Evolutionary conservation across 2,329 filamentous ascomycete species (phyloP), one percentile per base, ranked within the genome.

Genomic region (Meredithiella fracta): DNA sequence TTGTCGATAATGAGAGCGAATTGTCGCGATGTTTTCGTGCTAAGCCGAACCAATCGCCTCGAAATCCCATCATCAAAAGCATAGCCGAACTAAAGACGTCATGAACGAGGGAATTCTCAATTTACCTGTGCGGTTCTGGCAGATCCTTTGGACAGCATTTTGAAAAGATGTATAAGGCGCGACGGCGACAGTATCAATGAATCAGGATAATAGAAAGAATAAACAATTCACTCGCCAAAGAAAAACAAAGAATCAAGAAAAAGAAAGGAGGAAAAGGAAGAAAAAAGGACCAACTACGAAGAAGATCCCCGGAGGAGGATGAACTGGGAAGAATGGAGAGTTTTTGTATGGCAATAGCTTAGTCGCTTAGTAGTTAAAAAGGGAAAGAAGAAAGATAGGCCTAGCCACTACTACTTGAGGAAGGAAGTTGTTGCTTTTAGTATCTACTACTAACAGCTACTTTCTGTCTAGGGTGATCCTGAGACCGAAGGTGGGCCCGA

Each of bases 111-210:
- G 26, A 37, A 56, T 37, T 53, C 44, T 55, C 60, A 58, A 70
- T 72, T 62, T 73, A 80, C 77, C 76, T 79, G 74, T 63, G 76
- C 75, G 68, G 75, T 69, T 67, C 74, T 67, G 62, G 72, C 62
- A 65, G 77, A 75, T 69, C 72, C 74, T 69, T 76, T 75, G 67
- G 77, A 79, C 68, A 80, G 66, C 77, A 80, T 80, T 61, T 64
- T 75, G 67, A 51, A 22, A 42, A 54, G 49, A 22, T 42, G 47
- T 15, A n/a, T 52, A 55, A 40, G 54, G 59, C 57, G 42, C 40
- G 50, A 47, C 58, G 47, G 59, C 59, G 59, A 55, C 56, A 60
- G 55, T 58, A 34, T 31, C 17, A 47, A 40, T 25, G 38, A 47
- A 26, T 51, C 23, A 53, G 34, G 47, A 44, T 29, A 42, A 56